Evolutionary conservation across 2,329 filamentous ascomycete species (phyloP), one percentile per base, ranked within the genome.

Genomic region (Colletotrichum lini): DNA sequence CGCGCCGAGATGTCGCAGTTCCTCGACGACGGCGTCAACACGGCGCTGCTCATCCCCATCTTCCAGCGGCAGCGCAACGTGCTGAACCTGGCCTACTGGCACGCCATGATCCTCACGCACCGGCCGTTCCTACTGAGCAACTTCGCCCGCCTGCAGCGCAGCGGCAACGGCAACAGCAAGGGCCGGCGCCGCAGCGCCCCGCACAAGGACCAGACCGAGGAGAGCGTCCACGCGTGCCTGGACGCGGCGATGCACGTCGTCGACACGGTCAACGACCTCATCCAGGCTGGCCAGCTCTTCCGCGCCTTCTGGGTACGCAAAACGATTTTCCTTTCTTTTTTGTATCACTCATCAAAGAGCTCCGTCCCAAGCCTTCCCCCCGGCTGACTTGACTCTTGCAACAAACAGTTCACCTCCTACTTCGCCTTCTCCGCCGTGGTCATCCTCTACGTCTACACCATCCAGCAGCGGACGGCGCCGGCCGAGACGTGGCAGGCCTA

Each of bases 391-490:
- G 30, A 30, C 30, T 30, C 9, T 8, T 44, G 40, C 40, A 44
- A 15, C 21, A 30, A 30, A 18, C 21, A 81, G 79, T 80, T 81
- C 54, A 80, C 77, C 0, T 82, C 83, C 30, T 86, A 86, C 65
- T 83, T 82, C 63, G 83, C 80, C 1, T 86, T 85, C 54, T 84
- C 78, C 15, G 84, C 84, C 0, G 81, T 84, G 3, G 82, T 84
- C 1, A 79, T 85, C 1, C 75, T 86, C 2, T 86, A 86, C 66
- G 80, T 86, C 4, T 83, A 82, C 52, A 79, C 80, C 5, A 85
- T 86, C 12, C 84, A 84, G 52, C 76, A 81, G 42, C 72, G 79
- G 1, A 72, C 76, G 4, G 70, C 75, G 4, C 73, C 76, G 3
- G 72, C 76, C 44, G 76, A 78, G 35, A 75, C 73, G 2, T 80